Evolutionary conservation across 2,329 filamentous ascomycete species (phyloP).

Genomic region (Bretziella fagacearum): DNA sequence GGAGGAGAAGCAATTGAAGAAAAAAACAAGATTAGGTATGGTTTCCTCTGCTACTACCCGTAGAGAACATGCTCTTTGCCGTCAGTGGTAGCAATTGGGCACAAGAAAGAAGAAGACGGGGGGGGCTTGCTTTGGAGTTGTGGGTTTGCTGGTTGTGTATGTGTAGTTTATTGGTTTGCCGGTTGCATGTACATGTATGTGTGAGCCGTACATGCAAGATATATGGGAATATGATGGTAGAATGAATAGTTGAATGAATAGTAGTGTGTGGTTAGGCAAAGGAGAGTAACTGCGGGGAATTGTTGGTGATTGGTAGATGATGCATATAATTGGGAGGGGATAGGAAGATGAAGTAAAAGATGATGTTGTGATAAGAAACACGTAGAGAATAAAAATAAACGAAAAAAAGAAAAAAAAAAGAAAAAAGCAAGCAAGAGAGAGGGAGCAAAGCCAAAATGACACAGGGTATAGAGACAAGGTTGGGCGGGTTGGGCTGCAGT

Average conservation of each 20-base stretch:
- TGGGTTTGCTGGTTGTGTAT: not conserved
- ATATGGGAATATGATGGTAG: not conserved
- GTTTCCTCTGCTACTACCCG: not conserved
- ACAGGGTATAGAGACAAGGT: constrained; percentile 1
- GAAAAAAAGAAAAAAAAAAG: not conserved
- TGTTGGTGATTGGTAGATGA: too few species aligned
- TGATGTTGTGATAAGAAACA: not conserved
- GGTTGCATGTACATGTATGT: not conserved
- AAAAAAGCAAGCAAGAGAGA: not conserved
- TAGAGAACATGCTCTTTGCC: not conserved
- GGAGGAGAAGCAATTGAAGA: not conserved
- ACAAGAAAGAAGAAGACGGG: not conserved
- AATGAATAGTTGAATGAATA: not conserved
- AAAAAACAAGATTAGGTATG: not conserved
- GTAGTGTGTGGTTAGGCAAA: not conserved
- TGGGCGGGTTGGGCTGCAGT: constrained; percentile 2
- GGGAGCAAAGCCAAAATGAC: not conserved
- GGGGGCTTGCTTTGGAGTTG: not conserved
- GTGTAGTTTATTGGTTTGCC: not conserved
- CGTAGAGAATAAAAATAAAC: not conserved
- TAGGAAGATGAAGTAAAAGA: too few species aligned
- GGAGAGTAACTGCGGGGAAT: too few species aligned
- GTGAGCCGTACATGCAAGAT: not conserved
- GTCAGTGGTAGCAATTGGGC: not conserved
- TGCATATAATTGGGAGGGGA: too few species aligned